Base-by-base conservation (phyloP, 2,329 filamentous ascomycete genomes). In the Penicillium paneum region DNA sequence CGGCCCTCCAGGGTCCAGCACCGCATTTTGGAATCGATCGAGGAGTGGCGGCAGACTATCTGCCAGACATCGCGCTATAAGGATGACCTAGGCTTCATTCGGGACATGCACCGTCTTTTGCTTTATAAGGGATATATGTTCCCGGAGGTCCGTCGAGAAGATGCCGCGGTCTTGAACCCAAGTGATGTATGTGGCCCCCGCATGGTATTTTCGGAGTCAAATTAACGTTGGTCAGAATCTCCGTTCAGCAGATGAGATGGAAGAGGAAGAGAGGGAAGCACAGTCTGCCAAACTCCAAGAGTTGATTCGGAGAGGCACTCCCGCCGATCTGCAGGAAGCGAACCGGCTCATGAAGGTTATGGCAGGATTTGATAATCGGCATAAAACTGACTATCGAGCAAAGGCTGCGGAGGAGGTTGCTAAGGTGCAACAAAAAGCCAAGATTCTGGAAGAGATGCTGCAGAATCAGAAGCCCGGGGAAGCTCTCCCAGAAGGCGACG, bases 271-370 rank as follows among this genome's bases (percentile, higher is more conserved):
- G 71, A 84, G 84, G 54, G 91, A 93, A 65, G 93, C 93, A 2
- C 94, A 99, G 70, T 96, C 91, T 3, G 94, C 94, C n/a, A 99
- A 99, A 75, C 81, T 99, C 17, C 94, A 99, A 71, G 94, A 99
- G 75, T 80, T 99, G 49, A 97, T 99, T 69, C 87, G 94, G 57
- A 83, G 94, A 63, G 94, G 94, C 51, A 87, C 90, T 5, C 94
- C 94, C 26, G 89, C 95, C 60, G 94, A 99, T 72, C 78, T 99
- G 55, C 93, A 97, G 72, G 94, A 99, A 78, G 94, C 94, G 50
- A 99, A 97, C 71, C 87, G 91, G 64, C 81, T 99, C 49, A 99
- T 99, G 94, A 99, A 99, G 76, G 83, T 99, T 63, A 97, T 99
- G 94, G 94, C 94, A 49, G 94, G 94, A 59, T 99, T 90, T 74